Evolutionary conservation across 805 yeast genomes (phyloP).

Genomic region (Myxozyma kluyveri): DNA sequence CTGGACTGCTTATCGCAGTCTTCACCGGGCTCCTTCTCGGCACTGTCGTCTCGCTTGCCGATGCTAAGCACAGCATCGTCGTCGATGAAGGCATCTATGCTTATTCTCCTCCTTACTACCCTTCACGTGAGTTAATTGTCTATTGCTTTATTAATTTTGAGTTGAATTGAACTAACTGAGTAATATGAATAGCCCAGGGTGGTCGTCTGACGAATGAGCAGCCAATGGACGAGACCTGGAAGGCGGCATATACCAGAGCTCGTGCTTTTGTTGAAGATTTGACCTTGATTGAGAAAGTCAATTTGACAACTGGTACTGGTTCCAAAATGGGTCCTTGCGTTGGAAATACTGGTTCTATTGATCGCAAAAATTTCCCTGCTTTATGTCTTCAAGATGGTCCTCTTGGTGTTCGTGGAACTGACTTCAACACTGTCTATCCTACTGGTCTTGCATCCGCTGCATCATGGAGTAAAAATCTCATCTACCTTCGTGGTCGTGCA

Average conservation of each 20-base stretch:
- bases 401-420: constrained; percentile 57
- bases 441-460: constrained; percentile 59
- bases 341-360: constrained; percentile 60
- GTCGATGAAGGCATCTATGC: constrained; percentile 3
- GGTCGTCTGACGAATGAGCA: constrained; percentile 13
- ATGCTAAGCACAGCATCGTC: too few species aligned
- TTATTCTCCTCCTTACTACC: constrained; percentile 3
- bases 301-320: constrained; percentile 63
- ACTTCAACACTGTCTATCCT: constrained; percentile 56
- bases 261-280: constrained; percentile 54
- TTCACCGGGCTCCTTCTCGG: too few species aligned
- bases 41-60: too few species aligned
- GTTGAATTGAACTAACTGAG: background rate
- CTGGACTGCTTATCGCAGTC: background rate
- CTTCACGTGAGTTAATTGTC: constrained; percentile 8
- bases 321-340: constrained; percentile 63
- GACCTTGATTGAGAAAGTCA: constrained; percentile 59
- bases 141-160: background rate
- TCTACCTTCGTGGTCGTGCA: constrained; percentile 54
- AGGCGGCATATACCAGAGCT: constrained; percentile 55
- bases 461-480: constrained; percentile 54
- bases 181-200: constrained; percentile 15
- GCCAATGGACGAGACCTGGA: constrained; percentile 45
- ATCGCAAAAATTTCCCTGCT: constrained; percentile 53
- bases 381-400: constrained; percentile 65